Base-by-base conservation (phyloP, 768 basidiomycete genomes). In the Pisolithus sp. region DNA sequence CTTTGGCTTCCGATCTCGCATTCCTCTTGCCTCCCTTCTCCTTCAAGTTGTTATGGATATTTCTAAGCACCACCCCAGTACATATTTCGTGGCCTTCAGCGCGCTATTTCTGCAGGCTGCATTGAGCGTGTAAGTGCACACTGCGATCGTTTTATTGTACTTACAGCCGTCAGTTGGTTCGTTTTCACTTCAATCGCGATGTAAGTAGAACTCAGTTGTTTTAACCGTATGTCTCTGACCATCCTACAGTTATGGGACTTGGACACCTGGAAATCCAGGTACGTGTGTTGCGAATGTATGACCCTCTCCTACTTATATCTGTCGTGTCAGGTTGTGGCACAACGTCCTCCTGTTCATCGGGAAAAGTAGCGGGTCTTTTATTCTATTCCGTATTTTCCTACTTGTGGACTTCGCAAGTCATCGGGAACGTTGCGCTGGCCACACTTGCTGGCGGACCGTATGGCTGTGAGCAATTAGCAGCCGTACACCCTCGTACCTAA, bases 41-140 rank as follows among this genome's bases (percentile, higher is more conserved):
- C 76, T 93, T 4, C 88, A 91, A 66, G 82, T 88, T 23, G 85
- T 86, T 7, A 88, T 92, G 76, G 89, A 92, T 57, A 77, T 92
- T 20, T 79, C 87, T 39, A 91, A 90, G 59, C 87, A 90, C 61
- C 88, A 92, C 63, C 80, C 76, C 50, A 82, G 81, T 48, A 89
- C 93, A 20, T 92, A 87, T 61, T 72, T 79, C n/a, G 86, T 91
- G 12, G 85, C 83, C 1, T 80, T 92, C 57, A 59, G 74, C 39
- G 81, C 87, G 3, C 71, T 92, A n/a, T 58, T 89, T 46, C 46
- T 88, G 3, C 86, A 92, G 60, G 82, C 89, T 3, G 80, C 76
- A 2, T 62, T 88, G 42, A 80, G 81, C 40, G 82, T 89, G 79
- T 86, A 66, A 61, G 82, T 72, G 12, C 39, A 13, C 2, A 23